These are phyloP conservation scores for Dendrocalamus latiflorus DNA, from an alignment of 202 grass and related monocot species.

Conservation along the genomic window DNA sequence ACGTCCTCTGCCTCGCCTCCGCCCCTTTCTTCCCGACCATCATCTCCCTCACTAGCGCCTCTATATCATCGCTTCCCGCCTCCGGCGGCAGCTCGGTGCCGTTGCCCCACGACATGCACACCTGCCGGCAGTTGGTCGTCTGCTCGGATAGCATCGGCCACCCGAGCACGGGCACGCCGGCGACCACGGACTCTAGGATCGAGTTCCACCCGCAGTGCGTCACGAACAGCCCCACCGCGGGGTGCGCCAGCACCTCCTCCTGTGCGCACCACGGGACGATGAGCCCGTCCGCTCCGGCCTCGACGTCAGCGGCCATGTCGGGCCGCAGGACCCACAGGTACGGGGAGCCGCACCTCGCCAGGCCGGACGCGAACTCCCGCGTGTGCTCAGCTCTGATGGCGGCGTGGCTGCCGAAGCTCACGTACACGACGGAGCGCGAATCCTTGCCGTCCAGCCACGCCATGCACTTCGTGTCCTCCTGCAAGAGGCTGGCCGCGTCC, in stretches of 20 bases:
- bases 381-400: slow-evolving; percentile 17
- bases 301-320: slow-evolving; percentile 33
- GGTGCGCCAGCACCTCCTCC: slow-evolving; percentile 43
- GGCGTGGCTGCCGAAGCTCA: slow-evolving; percentile 50
- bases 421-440: too few relatives aligned
- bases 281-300: slow-evolving; percentile 16
- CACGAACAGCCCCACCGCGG: slow-evolving; percentile 43
- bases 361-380: slow-evolving; percentile 39
- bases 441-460: slow-evolving; percentile 38
- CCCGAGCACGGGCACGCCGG: slow-evolving; percentile 27
- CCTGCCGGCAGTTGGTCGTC: slow-evolving; percentile 40
- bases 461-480: slow-evolving; percentile 27
- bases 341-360: slow-evolving; percentile 28
- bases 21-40: too few relatives aligned
- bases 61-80: too few relatives aligned
- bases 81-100: slow-evolving; percentile 16
- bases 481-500: not conserved
- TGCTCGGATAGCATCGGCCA: slow-evolving; percentile 44
- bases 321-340: slow-evolving; percentile 52
- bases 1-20: too few relatives aligned
- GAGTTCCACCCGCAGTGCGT: slow-evolving; percentile 87
- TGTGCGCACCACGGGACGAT: slow-evolving; percentile 37
- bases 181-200: slow-evolving; percentile 25
- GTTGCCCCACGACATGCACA: slow-evolving; percentile 20
- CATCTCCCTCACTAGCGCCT: too few relatives aligned